phyloP scores from a whole-genome alignment of 345 rosid species.

The Hibiscus mutabilis region DNA sequence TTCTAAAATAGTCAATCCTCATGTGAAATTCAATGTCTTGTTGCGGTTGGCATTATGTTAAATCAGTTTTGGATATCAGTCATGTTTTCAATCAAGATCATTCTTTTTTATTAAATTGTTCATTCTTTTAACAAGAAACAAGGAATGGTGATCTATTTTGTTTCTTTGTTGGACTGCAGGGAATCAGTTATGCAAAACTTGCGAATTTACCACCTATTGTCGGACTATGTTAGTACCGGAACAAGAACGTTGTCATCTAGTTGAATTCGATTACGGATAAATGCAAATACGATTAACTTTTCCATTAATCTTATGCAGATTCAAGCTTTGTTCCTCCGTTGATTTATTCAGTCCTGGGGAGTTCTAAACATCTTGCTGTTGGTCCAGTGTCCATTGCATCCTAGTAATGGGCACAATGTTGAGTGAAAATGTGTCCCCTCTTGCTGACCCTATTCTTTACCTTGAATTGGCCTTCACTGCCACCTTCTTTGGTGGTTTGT shows the following conservation, averaged over 20 bases:
- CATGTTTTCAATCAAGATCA: not conserved
- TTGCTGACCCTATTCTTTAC: constrained; percentile 54
- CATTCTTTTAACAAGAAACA: not conserved
- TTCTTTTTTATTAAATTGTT: not conserved
- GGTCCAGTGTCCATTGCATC: constrained; percentile 99
- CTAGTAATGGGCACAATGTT: constrained; percentile 96
- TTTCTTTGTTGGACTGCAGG: constrained; percentile 44
- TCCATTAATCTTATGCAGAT: constrained; percentile 40
- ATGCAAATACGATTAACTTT: not conserved
- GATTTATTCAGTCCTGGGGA: constrained; percentile 78
- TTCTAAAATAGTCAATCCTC: not conserved
- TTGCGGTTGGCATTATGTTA: not conserved
- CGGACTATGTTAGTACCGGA: constrained; percentile 71
- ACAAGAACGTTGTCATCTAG: not conserved
- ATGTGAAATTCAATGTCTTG: constrained; percentile 6
- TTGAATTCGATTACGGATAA: not conserved
- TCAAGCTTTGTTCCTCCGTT: constrained; percentile 99
- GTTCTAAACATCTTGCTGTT: constrained; percentile 85
- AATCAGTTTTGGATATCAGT: not conserved
- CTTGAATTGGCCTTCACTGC: constrained; percentile 89
- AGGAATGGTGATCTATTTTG: not conserved
- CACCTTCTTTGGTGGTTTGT: constrained; percentile 90
- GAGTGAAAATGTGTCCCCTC: constrained; percentile 52
- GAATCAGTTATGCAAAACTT: constrained; percentile 97
- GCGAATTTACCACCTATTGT: constrained; percentile 78